Evolutionary conservation across 495 filamentous ascomycete genomes (phyloP).

Genomic region (Penicillium goetzii): DNA sequence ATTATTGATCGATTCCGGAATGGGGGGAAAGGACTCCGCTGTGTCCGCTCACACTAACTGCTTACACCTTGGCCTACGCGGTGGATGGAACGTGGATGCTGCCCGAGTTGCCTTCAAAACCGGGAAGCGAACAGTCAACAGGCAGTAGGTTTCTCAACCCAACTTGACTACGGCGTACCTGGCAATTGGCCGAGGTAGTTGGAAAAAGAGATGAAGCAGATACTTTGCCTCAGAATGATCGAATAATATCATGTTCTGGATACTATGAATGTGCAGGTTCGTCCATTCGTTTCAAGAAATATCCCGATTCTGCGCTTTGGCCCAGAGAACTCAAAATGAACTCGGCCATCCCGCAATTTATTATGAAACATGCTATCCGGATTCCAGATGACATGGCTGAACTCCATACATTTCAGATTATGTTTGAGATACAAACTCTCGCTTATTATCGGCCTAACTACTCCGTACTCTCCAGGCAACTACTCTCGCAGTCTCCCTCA

Average conservation of each 20-base stretch:
- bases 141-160: background rate
- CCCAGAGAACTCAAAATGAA: background rate
- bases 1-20: too few relatives aligned
- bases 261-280: too few relatives aligned
- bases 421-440: background rate
- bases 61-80: background rate
- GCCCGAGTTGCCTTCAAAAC: background rate
- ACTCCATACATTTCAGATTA: background rate
- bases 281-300: background rate
- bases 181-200: background rate
- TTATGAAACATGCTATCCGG: background rate
- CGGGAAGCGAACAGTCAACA: background rate
- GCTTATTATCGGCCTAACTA: too few relatives aligned
- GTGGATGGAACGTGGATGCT: slow-evolving; percentile 4
- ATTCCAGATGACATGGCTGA: background rate
- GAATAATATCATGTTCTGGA: too few relatives aligned
- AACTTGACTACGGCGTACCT: background rate
- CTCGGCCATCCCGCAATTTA: background rate
- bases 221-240: background rate
- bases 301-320: background rate
- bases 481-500: background rate
- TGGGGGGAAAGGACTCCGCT: background rate
- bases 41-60: background rate
- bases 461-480: background rate
- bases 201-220: background rate